These are phyloP conservation scores for Onygena corvina DNA, from an alignment of 2,329 filamentous ascomycete genomes.

Conservation along the genomic window DNA sequence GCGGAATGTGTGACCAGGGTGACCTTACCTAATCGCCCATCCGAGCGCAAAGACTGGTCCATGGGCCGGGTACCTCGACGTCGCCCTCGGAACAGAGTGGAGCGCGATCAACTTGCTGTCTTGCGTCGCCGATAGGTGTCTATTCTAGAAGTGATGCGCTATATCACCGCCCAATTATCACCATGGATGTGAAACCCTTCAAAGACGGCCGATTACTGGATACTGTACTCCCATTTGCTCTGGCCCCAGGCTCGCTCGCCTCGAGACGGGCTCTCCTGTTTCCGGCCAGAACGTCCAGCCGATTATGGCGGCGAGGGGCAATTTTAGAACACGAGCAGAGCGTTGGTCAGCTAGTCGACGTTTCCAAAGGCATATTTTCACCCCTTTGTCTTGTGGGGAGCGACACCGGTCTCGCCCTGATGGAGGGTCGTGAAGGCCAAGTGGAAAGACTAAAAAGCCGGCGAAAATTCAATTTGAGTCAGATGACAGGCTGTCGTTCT, in stretches of 20 bases:
- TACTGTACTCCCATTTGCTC: neutral
- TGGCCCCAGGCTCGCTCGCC: neutral
- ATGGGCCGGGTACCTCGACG: constrained; percentile 1
- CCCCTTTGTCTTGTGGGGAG: neutral
- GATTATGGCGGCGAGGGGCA: neutral
- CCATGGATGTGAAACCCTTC: neutral
- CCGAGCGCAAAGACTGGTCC: neutral
- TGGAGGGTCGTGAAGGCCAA: constrained; percentile 3
- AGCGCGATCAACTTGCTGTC: constrained; percentile 2
- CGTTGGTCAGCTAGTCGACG: neutral
- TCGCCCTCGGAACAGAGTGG: constrained; percentile 3
- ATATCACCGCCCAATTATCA: neutral
- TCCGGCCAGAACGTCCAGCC: neutral
- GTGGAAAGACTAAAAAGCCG: neutral
- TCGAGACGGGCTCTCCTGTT: neutral
- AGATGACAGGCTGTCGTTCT: neutral
- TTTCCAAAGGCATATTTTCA: neutral
- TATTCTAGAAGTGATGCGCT: constrained; percentile 5
- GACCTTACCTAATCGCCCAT: too few relatives aligned
- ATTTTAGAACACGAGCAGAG: constrained; percentile 2
- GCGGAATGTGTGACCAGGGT: too few relatives aligned
- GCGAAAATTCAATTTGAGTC: neutral
- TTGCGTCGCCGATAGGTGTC: neutral
- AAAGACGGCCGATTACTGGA: too few relatives aligned
- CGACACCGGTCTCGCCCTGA: constrained; percentile 1